Evolutionary conservation across 1,139 yeast species (phyloP).

Genomic region (Candida labiduridarum): DNA sequence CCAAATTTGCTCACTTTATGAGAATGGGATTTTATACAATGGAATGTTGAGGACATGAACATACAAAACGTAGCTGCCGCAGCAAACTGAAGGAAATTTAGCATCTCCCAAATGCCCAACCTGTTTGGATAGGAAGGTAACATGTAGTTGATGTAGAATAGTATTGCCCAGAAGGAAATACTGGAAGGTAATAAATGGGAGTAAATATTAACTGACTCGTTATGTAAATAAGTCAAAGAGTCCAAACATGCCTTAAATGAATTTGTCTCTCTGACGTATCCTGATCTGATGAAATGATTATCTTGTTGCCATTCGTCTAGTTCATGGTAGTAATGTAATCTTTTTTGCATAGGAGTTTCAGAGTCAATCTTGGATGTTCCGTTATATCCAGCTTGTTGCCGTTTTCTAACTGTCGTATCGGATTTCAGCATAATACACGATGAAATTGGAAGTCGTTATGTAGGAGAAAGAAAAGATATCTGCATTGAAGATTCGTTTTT

Average conservation of each 20-base stretch:
- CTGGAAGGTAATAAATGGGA: conserved; percentile 76
- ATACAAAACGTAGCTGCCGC: conserved; percentile 56
- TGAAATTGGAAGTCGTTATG: neutral
- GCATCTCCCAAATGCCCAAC: conserved; percentile 44
- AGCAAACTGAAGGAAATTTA: conserved; percentile 43
- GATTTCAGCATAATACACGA: conserved; percentile 1
- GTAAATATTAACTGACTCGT: conserved; percentile 82
- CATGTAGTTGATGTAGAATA: conserved; percentile 26
- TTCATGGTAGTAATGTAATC: conserved; percentile 36
- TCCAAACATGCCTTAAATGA: conserved; percentile 53
- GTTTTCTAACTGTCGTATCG: conserved; percentile 3
- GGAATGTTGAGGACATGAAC: conserved; percentile 75
- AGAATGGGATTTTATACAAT: conserved; percentile 78
- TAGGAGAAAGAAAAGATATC: neutral
- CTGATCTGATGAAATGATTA: conserved; percentile 72
- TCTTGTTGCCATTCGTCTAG: conserved; percentile 86
- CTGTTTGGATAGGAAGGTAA: conserved; percentile 44
- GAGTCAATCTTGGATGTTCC: neutral
- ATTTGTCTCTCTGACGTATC: conserved; percentile 73
- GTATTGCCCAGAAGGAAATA: conserved; percentile 30
- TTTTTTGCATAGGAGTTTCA: conserved; percentile 7
- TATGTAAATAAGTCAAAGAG: conserved; percentile 72
- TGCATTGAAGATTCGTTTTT: neutral
- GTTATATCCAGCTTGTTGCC: neutral
- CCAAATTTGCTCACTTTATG: conserved; percentile 61